These are phyloP conservation scores for Rostrohypoxylon terebratum DNA, from an alignment of 495 filamentous ascomycete genomes.

Conservation along the genomic window DNA sequence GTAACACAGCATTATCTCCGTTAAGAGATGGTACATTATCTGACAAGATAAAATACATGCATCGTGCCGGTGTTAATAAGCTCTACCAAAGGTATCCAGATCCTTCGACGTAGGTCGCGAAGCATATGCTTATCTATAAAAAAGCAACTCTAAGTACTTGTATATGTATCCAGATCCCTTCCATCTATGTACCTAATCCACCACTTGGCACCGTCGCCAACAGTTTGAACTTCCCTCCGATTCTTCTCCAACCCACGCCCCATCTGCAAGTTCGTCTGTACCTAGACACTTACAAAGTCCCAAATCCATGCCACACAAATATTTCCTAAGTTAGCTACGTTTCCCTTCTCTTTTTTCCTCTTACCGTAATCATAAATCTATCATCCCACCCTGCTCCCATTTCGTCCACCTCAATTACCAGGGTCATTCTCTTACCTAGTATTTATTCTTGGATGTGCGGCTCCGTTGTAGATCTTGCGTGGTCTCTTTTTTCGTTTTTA, in stretches of 20 bases:
- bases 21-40: not conserved
- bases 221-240: slow-evolving; percentile 18
- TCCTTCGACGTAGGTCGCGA: slow-evolving; percentile 8
- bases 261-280: not conserved
- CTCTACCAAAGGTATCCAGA: not conserved
- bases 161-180: slow-evolving; percentile 20
- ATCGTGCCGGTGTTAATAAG: not conserved
- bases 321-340: slow-evolving; percentile 20
- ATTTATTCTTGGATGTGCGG: slow-evolving; percentile 27
- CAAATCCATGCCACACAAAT: slow-evolving; percentile 34
- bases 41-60: not conserved
- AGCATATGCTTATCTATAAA: slow-evolving; percentile 36
- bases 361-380: slow-evolving; percentile 30
- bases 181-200: slow-evolving; percentile 6
- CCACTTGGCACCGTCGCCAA: slow-evolving; percentile 1
- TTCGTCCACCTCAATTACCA: slow-evolving; percentile 12
- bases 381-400: slow-evolving; percentile 30
- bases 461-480: slow-evolving; percentile 25
- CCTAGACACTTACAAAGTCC: not conserved
- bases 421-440: slow-evolving; percentile 13
- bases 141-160: slow-evolving; percentile 1
- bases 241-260: slow-evolving; percentile 26
- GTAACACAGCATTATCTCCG: not conserved
- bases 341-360: slow-evolving; percentile 28
- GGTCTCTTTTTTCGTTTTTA: slow-evolving; percentile 17